Conservation (phyloP, 2,329 filamentous ascomycete species). For the Aureobasidium subglaciale region DNA sequence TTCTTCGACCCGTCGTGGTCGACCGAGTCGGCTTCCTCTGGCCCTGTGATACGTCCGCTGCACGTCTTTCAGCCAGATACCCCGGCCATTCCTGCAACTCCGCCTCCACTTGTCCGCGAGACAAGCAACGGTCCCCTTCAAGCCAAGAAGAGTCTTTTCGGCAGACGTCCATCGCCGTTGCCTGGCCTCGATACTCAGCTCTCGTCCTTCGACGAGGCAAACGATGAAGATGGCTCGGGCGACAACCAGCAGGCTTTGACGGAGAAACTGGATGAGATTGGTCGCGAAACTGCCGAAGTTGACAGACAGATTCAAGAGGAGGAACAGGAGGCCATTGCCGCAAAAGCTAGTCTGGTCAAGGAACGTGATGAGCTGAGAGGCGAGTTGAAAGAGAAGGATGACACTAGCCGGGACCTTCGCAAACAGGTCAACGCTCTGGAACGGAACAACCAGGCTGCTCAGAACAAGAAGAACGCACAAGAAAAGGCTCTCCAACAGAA, state of each 20-base stretch:
- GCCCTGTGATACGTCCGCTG: slow-evolving; percentile 16
- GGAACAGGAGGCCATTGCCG: slow-evolving; percentile 43
- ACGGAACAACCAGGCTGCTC: slow-evolving; percentile 70
- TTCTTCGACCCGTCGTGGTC: slow-evolving; percentile 44
- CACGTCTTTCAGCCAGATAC: slow-evolving; percentile 15
- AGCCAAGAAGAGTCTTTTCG: slow-evolving; percentile 60
- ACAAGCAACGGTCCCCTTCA: slow-evolving; percentile 48
- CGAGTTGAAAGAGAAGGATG: slow-evolving; percentile 80
- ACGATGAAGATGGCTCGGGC: slow-evolving; percentile 49
- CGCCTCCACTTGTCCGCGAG: slow-evolving; percentile 59
- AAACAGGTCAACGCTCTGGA: slow-evolving; percentile 74
- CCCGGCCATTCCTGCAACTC: slow-evolving; percentile 24
- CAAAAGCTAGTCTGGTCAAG: slow-evolving; percentile 51
- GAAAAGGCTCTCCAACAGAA: slow-evolving; percentile 66
- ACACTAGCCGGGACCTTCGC: slow-evolving; percentile 76
- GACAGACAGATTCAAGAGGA: slow-evolving; percentile 60
- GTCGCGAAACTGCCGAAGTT: slow-evolving; percentile 76
- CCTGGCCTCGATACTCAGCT: slow-evolving; percentile 28
- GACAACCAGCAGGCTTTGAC: slow-evolving; percentile 72
- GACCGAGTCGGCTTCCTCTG: slow-evolving; percentile 20
- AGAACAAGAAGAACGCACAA: slow-evolving; percentile 70
- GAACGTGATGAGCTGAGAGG: slow-evolving; percentile 75
- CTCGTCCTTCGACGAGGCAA: slow-evolving; percentile 29
- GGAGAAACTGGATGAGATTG: slow-evolving; percentile 68
- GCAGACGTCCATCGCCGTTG: slow-evolving; percentile 63